These are phyloP conservation scores for Metschnikowia kofuensis DNA, from an alignment of 805 yeast species.

Conservation along the genomic window DNA sequence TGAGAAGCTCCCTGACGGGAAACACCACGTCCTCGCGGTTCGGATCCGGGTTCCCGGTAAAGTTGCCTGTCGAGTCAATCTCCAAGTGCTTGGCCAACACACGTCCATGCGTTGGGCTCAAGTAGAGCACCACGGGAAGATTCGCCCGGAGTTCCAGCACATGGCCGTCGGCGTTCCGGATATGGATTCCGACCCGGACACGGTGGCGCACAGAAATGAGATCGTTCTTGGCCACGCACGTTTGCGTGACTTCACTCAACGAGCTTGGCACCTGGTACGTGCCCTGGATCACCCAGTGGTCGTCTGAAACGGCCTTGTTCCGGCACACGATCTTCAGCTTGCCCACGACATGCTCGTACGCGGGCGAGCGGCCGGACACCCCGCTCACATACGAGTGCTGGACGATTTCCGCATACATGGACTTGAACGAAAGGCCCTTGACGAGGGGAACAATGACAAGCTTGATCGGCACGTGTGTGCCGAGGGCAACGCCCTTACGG, in stretches of 20 bases:
- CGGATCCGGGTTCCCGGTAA: slow-evolving; percentile 19
- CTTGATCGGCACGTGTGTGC: slow-evolving; percentile 41
- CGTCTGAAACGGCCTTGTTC: slow-evolving; percentile 23
- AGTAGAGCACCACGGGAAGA: slow-evolving; percentile 44
- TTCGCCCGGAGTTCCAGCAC: slow-evolving; percentile 51
- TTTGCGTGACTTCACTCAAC: slow-evolving; percentile 41
- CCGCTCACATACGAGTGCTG: slow-evolving; percentile 36
- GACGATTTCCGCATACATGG: slow-evolving; percentile 29
- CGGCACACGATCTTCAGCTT: slow-evolving; percentile 23
- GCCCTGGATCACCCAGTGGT: slow-evolving; percentile 47
- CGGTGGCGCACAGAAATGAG: slow-evolving; percentile 45
- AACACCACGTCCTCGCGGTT: slow-evolving; percentile 29
- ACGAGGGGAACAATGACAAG: slow-evolving; percentile 45
- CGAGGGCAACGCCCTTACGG: slow-evolving; percentile 46
- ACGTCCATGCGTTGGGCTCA: slow-evolving; percentile 40
- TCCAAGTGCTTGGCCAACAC: slow-evolving; percentile 34
- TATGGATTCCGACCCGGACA: slow-evolving; percentile 41
- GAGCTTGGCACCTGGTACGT: slow-evolving; percentile 39
- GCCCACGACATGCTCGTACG: slow-evolving; percentile 32
- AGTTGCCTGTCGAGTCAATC: slow-evolving; percentile 27
- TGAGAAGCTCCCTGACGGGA: slow-evolving; percentile 20
- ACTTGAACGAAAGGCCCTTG: slow-evolving; percentile 42
- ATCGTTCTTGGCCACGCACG: slow-evolving; percentile 39
- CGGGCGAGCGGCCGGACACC: slow-evolving; percentile 40
- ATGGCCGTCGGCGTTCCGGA: slow-evolving; percentile 50